A percentile compares a stretch with the other conserved stretches of the same genome.
These are phyloP conservation scores for Phylloboletellus chloephorus DNA, from an alignment of 1,284 basidiomycete genomes.

Conservation along the genomic window DNA sequence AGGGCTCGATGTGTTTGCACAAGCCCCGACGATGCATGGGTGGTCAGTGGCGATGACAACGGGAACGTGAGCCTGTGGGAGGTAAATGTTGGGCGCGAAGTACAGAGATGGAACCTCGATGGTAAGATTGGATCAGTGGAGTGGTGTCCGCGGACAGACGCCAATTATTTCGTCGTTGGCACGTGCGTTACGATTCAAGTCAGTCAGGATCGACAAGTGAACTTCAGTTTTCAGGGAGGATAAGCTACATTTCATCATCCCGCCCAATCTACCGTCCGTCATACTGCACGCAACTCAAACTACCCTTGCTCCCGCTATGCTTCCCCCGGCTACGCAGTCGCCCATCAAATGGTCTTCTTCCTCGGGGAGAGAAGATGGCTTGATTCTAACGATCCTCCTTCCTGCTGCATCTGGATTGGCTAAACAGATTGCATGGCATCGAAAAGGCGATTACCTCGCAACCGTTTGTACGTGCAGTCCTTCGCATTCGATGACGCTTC, in stretches of 20 bases:
- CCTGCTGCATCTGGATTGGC: constrained; percentile 70
- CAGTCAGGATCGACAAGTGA: constrained; percentile 11
- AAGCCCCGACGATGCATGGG: constrained; percentile 90
- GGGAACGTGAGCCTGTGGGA: constrained; percentile 92
- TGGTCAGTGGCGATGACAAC: constrained; percentile 86
- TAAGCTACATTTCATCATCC: constrained; percentile 77
- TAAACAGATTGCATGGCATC: constrained; percentile 89
- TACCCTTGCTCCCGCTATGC: constrained; percentile 57
- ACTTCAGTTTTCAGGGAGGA: constrained; percentile 56
- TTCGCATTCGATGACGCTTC: constrained; percentile 8
- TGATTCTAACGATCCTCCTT: constrained; percentile 56
- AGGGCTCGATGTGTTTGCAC: constrained; percentile 75
- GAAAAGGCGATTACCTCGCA: constrained; percentile 93
- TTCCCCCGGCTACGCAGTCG: constrained; percentile 58
- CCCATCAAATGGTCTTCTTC: constrained; percentile 64
- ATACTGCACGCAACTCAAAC: constrained; percentile 59
- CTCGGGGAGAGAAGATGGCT: constrained; percentile 41
- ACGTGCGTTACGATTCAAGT: constrained; percentile 50
- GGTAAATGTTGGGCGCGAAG: constrained; percentile 85
- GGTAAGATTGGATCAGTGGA: constrained; percentile 81
- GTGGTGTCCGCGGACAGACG: constrained; percentile 90
- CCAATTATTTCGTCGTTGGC: constrained; percentile 76
- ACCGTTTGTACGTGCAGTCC: constrained; percentile 67
- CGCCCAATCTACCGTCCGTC: constrained; percentile 63
- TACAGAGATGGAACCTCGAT: constrained; percentile 84